Conservation (phyloP, 1,284 basidiomycete genomes). For the Wallemia hederae region DNA sequence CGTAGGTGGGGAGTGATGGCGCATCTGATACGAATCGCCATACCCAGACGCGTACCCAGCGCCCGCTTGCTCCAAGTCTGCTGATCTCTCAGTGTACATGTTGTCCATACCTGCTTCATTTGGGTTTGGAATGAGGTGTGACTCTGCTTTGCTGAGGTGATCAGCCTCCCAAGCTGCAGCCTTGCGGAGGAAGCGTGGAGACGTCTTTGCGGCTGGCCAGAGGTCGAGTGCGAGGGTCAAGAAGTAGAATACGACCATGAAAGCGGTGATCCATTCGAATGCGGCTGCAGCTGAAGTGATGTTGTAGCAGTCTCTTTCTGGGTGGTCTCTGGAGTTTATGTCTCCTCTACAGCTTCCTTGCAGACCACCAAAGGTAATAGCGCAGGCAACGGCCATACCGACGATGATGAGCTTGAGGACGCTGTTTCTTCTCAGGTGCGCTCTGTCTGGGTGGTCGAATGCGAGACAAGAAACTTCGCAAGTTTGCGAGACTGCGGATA, state of each 20-base stretch:
- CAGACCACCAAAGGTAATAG: slow-evolving; percentile 20
- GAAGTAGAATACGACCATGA: slow-evolving; percentile 9
- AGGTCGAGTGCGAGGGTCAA: slow-evolving; percentile 16
- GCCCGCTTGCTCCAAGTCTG: neutral
- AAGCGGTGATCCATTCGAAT: slow-evolving; percentile 14
- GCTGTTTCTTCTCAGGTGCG: slow-evolving; percentile 18
- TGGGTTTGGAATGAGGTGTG: neutral
- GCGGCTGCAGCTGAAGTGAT: slow-evolving; percentile 19
- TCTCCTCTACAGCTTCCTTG: slow-evolving; percentile 14
- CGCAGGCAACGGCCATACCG: slow-evolving; percentile 13
- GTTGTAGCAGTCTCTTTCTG: slow-evolving; percentile 14
- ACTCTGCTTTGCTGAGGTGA: slow-evolving; percentile 14
- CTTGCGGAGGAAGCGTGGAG: slow-evolving; percentile 16
- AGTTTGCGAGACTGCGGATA: slow-evolving; percentile 21
- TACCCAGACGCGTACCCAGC: neutral
- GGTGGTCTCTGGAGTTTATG: slow-evolving; percentile 6
- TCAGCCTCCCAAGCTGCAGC: slow-evolving; percentile 16
- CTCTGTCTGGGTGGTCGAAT: slow-evolving; percentile 18
- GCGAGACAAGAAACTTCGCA: slow-evolving; percentile 17
- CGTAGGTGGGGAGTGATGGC: neutral
- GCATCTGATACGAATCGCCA: neutral
- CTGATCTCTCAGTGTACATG: neutral
- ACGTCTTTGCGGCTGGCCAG: slow-evolving; percentile 16
- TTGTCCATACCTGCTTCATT: neutral
- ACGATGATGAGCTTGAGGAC: slow-evolving; percentile 21